These are phyloP conservation scores for Pneumocystis jirovecii DNA, from an alignment of 1,139 yeast species.

Conservation along the genomic window DNA sequence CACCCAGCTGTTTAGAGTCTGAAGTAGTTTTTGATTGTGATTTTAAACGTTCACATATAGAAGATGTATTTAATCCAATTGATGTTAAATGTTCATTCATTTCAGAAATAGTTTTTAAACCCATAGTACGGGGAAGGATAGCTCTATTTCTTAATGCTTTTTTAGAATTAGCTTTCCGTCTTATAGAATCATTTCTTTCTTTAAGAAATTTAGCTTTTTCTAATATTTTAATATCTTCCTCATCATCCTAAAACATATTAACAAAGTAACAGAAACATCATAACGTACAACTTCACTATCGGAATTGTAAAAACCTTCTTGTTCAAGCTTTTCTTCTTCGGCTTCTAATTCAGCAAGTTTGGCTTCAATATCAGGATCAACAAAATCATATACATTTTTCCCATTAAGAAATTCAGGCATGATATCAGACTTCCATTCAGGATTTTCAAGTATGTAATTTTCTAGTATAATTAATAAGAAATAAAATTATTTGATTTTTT, in stretches of 20 bases:
- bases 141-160: conserved; percentile 69
- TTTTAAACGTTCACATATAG: conserved; percentile 32
- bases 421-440: conserved; percentile 91
- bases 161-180: conserved; percentile 72
- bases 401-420: conserved; percentile 97
- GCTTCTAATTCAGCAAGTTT: conserved; percentile 90
- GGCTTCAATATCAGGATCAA: conserved; percentile 88
- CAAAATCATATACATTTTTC: conserved; percentile 89
- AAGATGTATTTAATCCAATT: conserved; percentile 73
- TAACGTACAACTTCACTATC: conserved; percentile 35
- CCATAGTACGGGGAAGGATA: conserved; percentile 81
- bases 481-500: background rate
- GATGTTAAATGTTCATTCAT: conserved; percentile 82
- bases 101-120: conserved; percentile 57
- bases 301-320: conserved; percentile 89
- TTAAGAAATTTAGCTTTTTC: conserved; percentile 93
- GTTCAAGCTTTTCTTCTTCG: conserved; percentile 86
- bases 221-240: conserved; percentile 55
- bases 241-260: conserved; percentile 22
- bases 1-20: conserved; percentile 44
- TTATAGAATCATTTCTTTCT: conserved; percentile 86
- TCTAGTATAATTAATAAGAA: conserved; percentile 28
- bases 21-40: conserved; percentile 27
- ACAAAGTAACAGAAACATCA: background rate
- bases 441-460: conserved; percentile 79